phyloP scores from a whole-genome alignment of 139 green algal species.

The Chlorella sp. region DNA sequence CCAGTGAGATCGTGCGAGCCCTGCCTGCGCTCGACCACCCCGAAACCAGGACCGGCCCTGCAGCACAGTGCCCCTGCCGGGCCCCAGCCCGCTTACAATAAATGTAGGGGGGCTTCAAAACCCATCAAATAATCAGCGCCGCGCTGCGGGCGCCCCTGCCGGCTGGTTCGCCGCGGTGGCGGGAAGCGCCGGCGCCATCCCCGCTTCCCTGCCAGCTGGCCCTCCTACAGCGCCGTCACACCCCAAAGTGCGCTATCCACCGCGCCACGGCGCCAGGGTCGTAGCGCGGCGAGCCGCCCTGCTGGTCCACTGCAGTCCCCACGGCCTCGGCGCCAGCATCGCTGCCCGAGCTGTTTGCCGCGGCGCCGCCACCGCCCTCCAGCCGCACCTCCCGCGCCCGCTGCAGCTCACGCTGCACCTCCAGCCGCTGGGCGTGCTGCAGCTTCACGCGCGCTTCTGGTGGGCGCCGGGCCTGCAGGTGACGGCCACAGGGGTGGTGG shows the following conservation, averaged over 20 bases:
- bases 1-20: too few species aligned
- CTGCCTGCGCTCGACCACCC: too few species aligned
- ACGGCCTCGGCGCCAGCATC: not conserved
- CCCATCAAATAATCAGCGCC: too few species aligned
- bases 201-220: too few species aligned
- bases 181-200: too few species aligned
- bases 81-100: too few species aligned
- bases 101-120: too few species aligned
- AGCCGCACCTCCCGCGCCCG: not conserved
- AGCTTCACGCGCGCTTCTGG: not conserved
- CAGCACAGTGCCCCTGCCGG: too few species aligned
- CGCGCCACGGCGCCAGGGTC: not conserved
- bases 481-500: not conserved
- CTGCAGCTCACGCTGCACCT: not conserved
- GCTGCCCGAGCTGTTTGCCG: not conserved
- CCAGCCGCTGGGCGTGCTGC: constrained; percentile 20
- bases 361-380: not conserved
- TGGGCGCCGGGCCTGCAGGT: too few species aligned
- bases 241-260: constrained; percentile 29
- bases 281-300: not conserved
- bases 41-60: too few species aligned
- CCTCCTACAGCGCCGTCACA: not conserved
- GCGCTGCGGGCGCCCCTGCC: too few species aligned
- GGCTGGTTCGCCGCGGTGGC: too few species aligned
- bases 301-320: not conserved